Evolutionary conservation across 495 filamentous ascomycete species (phyloP).

Genomic region (Xylaria venustula): DNA sequence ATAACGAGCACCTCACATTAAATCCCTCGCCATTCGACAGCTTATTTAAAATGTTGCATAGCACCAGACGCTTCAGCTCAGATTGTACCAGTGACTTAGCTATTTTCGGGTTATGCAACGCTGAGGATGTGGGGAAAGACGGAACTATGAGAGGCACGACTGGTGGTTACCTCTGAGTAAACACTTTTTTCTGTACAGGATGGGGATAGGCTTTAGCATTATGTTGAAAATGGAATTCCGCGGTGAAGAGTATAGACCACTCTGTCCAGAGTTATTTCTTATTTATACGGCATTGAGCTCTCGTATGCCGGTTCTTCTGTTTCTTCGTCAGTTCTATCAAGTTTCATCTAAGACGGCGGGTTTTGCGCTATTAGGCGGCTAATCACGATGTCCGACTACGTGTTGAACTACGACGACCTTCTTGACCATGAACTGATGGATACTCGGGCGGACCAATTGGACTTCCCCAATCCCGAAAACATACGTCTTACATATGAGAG

Average conservation of each 20-base stretch:
- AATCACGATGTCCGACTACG: not conserved
- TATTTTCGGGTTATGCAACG: not conserved
- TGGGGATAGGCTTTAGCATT: not conserved
- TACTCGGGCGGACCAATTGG: conserved; percentile 5
- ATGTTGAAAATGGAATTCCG: not conserved
- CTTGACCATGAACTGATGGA: not conserved
- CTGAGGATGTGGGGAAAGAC: not conserved
- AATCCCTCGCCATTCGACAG: no score
- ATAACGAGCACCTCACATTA: not conserved
- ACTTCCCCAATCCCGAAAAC: conserved; percentile 8
- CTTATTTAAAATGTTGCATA: not conserved
- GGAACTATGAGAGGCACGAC: not conserved
- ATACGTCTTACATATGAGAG: conserved; percentile 10
- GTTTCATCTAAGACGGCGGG: no score
- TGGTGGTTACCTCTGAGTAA: no score
- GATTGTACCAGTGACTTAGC: not conserved
- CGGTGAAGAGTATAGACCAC: not conserved
- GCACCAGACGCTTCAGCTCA: not conserved
- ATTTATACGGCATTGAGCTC: not conserved
- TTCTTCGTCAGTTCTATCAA: no score
- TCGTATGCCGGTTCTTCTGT: not conserved
- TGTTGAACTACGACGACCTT: not conserved
- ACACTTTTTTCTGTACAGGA: no score
- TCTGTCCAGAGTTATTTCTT: not conserved
- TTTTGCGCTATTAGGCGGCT: conserved; percentile 33